Base-by-base conservation (phyloP, 768 basidiomycete genomes). In the Thelephora ganbajun region DNA sequence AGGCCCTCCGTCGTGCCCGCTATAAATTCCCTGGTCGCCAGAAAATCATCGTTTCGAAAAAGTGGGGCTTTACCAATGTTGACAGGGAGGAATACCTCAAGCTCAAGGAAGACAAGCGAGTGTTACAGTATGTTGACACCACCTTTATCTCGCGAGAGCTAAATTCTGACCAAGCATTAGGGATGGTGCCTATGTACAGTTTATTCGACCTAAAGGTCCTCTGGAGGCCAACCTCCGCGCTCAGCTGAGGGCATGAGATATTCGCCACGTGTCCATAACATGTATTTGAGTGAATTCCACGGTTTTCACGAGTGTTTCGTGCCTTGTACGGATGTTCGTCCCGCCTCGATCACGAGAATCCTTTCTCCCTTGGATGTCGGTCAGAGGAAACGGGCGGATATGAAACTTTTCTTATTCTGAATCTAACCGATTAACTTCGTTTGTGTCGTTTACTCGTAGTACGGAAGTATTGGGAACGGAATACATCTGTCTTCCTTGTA, bases 21-120 rank as follows among this genome's bases (percentile, higher is more conserved):
- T 98, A 98, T 80, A 99, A 98, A 80, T 94, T 92, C 83, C 88
- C 90, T n/a, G 90, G 91, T 49, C 80, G 90, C 61, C 91, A 94
- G 74, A 94, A 94, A 79, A 92, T 94, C 65, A 92, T 93, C 55
- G 74, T 91, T 56, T 89, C 84, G 49, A 90, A 90, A 77, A 96
- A 94, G 77, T 97, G 96, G 92, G 93, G 93, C 51, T 98, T 99
- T 73, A 99, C 96, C 36, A 84, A 85, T 57, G 91, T 97, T 50
- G 78, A 80, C 63, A 82, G 90, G 66, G 81, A 78, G 56, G 91
- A 93, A 43, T 98, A 96, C 66, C 58, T 76, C 61, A 80, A 79
- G 68, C 72, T 93, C 56, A 93, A 94, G 76, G 79, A 80, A 60
- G 83, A 90, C 37, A 91, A 91, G 75, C 77, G 77, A 65, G 87